These are phyloP conservation scores for Clitoria ternatea DNA, from an alignment of 306 rosid species.

Conservation along the genomic window DNA sequence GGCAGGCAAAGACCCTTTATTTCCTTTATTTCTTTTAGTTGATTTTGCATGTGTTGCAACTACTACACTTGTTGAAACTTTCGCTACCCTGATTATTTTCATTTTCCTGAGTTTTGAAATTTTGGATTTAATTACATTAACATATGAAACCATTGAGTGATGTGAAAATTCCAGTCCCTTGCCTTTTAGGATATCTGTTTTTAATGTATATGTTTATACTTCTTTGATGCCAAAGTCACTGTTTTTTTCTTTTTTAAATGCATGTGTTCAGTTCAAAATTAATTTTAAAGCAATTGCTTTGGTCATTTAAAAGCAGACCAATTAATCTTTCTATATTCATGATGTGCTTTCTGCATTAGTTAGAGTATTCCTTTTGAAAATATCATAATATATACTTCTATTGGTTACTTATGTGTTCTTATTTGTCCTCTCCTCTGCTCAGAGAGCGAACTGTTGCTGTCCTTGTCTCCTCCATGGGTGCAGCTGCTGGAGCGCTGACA, in stretches of 20 bases:
- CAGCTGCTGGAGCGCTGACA: conserved; percentile 60
- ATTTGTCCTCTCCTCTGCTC: conserved; percentile 22
- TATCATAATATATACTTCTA: not conserved
- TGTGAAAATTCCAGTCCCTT: not conserved
- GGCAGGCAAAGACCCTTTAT: conserved; percentile 55
- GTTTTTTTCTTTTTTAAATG: not conserved
- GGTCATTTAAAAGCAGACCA: not conserved
- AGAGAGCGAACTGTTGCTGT: conserved; percentile 77
- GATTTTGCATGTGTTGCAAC: not conserved
- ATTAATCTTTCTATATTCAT: not conserved
- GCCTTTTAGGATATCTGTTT: not conserved
- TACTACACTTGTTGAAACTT: not conserved
- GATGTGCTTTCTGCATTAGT: conserved; percentile 22
- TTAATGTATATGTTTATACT: not conserved
- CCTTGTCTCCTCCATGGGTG: conserved; percentile 69
- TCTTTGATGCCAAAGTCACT: conserved; percentile 5
- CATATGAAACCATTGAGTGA: conserved; percentile 14
- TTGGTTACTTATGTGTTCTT: conserved; percentile 16
- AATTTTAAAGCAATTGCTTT: not conserved
- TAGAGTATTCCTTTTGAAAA: conserved; percentile 8
- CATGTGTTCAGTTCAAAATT: not conserved
- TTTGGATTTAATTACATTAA: conserved; percentile 9
- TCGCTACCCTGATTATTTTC: not conserved
- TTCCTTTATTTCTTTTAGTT: not conserved
- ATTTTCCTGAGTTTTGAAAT: not conserved